Percentiles rank a stretch among this genome's conserved stretches.
Evolutionary conservation across 331 rosid genomes (phyloP).

Genomic region (Rhamnella rubrinervis): DNA sequence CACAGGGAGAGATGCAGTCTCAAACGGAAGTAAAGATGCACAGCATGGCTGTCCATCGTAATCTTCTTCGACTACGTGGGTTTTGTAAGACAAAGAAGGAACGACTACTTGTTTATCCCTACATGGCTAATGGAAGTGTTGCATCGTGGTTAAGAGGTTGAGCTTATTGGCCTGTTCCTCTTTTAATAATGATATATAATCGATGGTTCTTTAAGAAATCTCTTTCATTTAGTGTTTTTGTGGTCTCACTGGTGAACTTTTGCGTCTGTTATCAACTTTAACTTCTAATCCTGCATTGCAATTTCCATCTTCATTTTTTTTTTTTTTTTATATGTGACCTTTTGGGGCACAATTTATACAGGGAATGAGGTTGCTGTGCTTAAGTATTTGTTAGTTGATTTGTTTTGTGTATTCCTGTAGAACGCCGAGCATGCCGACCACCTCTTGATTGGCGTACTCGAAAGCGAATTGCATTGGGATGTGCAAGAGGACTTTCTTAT

Average conservation of each 20-base stretch:
- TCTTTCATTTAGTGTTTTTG: background rate
- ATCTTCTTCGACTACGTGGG: conserved; percentile 88
- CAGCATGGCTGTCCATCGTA: conserved; percentile 98
- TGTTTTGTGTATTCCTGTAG: conserved; percentile 42
- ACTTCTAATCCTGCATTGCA: background rate
- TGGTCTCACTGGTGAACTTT: background rate
- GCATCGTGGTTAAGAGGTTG: conserved; percentile 98
- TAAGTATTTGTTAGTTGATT: conserved; percentile 1
- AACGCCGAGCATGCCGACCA: conserved; percentile 81
- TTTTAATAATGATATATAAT: background rate
- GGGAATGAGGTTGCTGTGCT: background rate
- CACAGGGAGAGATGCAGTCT: conserved; percentile 81
- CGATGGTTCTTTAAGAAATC: background rate
- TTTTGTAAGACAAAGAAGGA: conserved; percentile 97
- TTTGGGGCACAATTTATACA: background rate
- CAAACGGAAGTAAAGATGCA: conserved; percentile 99
- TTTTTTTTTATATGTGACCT: too few relatives aligned
- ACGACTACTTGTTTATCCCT: conserved; percentile 93
- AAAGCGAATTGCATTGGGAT: conserved; percentile 92
- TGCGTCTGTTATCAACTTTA: background rate
- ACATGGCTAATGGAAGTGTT: conserved; percentile 98
- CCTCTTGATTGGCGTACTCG: conserved; percentile 99
- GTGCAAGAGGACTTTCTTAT: conserved; percentile 96
- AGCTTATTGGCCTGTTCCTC: conserved; percentile 1
- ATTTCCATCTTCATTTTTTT: too few relatives aligned